phyloP scores from a whole-genome alignment of 805 yeast genomes.

The Kluyveromyces siamensis region DNA sequence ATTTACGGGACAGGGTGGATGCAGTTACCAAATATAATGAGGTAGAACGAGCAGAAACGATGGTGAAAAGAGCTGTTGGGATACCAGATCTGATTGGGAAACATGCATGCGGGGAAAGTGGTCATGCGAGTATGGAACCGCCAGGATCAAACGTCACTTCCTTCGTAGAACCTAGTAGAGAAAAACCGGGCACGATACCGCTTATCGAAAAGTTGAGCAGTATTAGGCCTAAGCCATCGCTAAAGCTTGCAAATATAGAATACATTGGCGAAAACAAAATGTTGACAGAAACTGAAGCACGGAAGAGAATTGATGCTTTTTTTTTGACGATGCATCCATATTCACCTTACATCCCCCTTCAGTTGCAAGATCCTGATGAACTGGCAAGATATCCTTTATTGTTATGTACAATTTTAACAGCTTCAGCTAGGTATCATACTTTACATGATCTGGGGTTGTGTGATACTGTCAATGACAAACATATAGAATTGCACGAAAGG shows the following conservation, averaged over 20 bases:
- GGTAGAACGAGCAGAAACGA: neutral
- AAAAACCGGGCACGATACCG: constrained; percentile 20
- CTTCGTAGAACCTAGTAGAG: constrained; percentile 15
- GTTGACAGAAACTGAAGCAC: constrained; percentile 55
- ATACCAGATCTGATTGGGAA: neutral
- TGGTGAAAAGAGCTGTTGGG: neutral
- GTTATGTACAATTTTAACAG: constrained; percentile 70
- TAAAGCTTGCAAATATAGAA: constrained; percentile 47
- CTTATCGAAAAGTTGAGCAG: constrained; percentile 26
- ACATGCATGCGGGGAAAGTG: neutral
- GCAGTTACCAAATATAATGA: constrained; percentile 24
- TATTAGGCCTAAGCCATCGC: constrained; percentile 28
- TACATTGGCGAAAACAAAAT: constrained; percentile 46
- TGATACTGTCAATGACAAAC: constrained; percentile 30
- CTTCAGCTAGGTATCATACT: constrained; percentile 69
- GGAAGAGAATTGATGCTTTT: constrained; percentile 46
- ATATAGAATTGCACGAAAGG: constrained; percentile 63
- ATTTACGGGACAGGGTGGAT: constrained; percentile 51
- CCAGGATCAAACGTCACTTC: constrained; percentile 9
- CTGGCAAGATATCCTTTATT: constrained; percentile 75
- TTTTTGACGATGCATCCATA: constrained; percentile 79
- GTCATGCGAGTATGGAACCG: neutral
- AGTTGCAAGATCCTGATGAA: constrained; percentile 54
- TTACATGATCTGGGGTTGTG: constrained; percentile 34
- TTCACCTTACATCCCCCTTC: constrained; percentile 78